A percentile compares a stretch with the other conserved stretches of the same genome.
These are phyloP conservation scores for Malassezia sp. DNA, from an alignment of 1,284 basidiomycete species.

Conservation along the genomic window DNA sequence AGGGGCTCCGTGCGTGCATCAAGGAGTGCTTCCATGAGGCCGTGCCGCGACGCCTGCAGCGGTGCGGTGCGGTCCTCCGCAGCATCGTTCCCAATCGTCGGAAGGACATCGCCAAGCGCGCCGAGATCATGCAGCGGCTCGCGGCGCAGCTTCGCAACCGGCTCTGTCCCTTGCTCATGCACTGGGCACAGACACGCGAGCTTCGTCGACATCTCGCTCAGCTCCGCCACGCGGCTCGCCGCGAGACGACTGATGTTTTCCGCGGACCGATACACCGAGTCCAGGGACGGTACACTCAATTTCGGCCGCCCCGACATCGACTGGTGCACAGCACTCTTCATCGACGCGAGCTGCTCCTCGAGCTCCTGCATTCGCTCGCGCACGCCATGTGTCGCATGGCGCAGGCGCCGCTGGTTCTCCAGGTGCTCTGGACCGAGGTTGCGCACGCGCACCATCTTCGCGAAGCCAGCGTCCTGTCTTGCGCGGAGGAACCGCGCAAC, in stretches of 20 bases:
- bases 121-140: too few relatives aligned
- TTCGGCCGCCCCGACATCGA: slow-evolving; percentile 57
- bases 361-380: slow-evolving; percentile 64
- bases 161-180: too few relatives aligned
- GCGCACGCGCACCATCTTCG: slow-evolving; percentile 64
- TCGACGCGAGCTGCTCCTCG: slow-evolving; percentile 59
- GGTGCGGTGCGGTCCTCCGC: too few relatives aligned
- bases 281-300: slow-evolving; percentile 63
- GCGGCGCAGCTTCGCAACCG: too few relatives aligned
- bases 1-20: too few relatives aligned
- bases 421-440: slow-evolving; percentile 75
- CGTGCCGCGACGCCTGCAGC: too few relatives aligned
- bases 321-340: slow-evolving; percentile 60
- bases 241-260: slow-evolving; percentile 57
- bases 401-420: slow-evolving; percentile 66
- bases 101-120: too few relatives aligned
- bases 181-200: too few relatives aligned
- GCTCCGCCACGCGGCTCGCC: not conserved
- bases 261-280: slow-evolving; percentile 68
- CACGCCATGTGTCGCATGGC: slow-evolving; percentile 60
- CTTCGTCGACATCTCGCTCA: slow-evolving; percentile 6
- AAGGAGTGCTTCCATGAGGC: too few relatives aligned
- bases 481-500: slow-evolving; percentile 59
- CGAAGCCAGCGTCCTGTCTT: slow-evolving; percentile 63
- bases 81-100: too few relatives aligned